phyloP scores from a whole-genome alignment of 176 grass and related monocot species.

The Musa itinerans region DNA sequence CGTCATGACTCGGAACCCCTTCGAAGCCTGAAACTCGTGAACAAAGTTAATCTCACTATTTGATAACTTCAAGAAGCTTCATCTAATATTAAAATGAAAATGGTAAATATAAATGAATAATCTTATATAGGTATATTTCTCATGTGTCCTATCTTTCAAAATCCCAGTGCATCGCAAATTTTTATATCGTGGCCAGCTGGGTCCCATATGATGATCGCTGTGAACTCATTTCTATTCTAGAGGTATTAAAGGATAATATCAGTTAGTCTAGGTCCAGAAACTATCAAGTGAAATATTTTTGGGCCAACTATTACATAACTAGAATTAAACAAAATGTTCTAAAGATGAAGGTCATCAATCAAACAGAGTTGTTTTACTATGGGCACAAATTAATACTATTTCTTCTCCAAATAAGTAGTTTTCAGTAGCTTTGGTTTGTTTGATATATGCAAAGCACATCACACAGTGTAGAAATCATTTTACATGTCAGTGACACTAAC shows the following conservation, averaged over 20 bases:
- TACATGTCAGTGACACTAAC: too few relatives aligned
- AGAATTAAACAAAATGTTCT: background rate
- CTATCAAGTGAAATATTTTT: too few relatives aligned
- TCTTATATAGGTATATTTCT: background rate
- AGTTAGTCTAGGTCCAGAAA: too few relatives aligned
- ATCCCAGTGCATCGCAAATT: background rate
- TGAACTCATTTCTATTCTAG: background rate
- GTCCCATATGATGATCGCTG: background rate
- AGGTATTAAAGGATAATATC: background rate
- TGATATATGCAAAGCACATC: background rate
- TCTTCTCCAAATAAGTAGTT: background rate
- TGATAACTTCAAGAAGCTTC: background rate
- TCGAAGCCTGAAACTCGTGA: slow-evolving; percentile 28
- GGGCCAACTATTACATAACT: too few relatives aligned
- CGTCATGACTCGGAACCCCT: slow-evolving; percentile 23
- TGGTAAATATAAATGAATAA: background rate
- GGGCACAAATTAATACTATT: background rate
- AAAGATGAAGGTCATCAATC: background rate
- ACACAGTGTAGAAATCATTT: background rate
- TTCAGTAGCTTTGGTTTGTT: background rate
- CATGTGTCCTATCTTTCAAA: background rate
- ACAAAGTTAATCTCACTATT: background rate
- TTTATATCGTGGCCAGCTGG: background rate
- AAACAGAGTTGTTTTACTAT: background rate
- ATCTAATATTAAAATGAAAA: background rate